Base-by-base conservation (phyloP, 495 filamentous ascomycete genomes). In the Neurospora africana region DNA sequence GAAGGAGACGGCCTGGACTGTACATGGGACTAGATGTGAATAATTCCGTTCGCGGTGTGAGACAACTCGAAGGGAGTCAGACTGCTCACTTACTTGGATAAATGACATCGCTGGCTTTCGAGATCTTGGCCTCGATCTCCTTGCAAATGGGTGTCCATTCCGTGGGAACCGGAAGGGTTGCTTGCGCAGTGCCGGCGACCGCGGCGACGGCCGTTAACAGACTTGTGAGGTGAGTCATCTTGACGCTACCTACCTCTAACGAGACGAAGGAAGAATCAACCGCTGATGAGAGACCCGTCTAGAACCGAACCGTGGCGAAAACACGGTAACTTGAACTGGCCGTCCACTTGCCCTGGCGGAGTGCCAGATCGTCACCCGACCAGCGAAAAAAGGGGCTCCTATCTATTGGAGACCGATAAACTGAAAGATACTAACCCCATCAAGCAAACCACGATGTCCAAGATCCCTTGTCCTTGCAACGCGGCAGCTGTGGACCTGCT, bases 121-220 rank as follows among this genome's bases (percentile, higher is more conserved):
- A 73, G 19, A 73, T 33, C 30, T 70, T 69, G 21, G 17, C 5
- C 13, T 73, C n/a, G 30, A 73, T 73, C 71, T 70, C 67, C 15
- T 73, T 47, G 43, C 71, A 73, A 7, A 41, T 58, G 21, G 27
- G 61, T 17, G 68, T 69, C 19, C 43, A 69, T n/a, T 58, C 17
- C 0, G 40, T 70, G 0, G 36, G 30, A n/a, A n/a, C n/a, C n/a
- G n/a, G n/a, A 4, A 73, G 68, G 27, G 40, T 30, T 27, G 47
- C 67, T 13, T 69, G 23, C 6, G 38, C 37, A 17, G 33, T 10
- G 17, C 5, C 69, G 35, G 30, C 19, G 4, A 53, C 35, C 8
- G 67, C 36, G 10, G 38, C n/a, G 27, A 70, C 21, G 15, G 38
- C 23, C 17, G 47, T 33, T 21, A 71, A 38, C 23, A 71, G 53